These are phyloP conservation scores for Cyclocybe aegerita DNA, from an alignment of 768 basidiomycete species.

Conservation along the genomic window DNA sequence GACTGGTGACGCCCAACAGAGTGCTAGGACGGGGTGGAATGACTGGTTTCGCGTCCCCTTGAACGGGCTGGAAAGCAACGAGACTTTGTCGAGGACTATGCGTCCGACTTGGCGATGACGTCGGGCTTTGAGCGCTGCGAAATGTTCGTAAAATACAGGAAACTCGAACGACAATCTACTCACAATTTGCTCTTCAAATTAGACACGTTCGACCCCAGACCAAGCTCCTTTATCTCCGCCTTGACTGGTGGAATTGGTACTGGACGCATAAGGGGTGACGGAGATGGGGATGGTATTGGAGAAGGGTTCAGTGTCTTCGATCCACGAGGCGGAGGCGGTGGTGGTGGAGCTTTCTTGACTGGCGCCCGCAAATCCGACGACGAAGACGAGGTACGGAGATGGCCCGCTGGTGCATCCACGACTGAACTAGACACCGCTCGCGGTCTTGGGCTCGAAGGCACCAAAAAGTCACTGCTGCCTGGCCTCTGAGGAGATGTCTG, in stretches of 20 bases:
- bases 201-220: constrained; percentile 13
- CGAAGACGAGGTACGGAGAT: constrained; percentile 48
- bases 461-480: constrained; percentile 20
- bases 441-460: constrained; percentile 37
- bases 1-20: too few species aligned
- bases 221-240: constrained; percentile 11
- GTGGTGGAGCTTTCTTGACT: constrained; percentile 54
- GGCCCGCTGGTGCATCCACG: constrained; percentile 23
- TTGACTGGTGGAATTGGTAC: constrained; percentile 35
- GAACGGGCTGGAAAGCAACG: constrained; percentile 7
- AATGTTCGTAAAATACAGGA: not conserved
- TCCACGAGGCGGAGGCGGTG: constrained; percentile 51
- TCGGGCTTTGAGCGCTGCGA: constrained; percentile 10
- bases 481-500: constrained; percentile 23
- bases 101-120: constrained; percentile 10
- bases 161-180: constrained; percentile 7
- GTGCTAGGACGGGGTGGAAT: constrained; percentile 22
- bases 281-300: constrained; percentile 38
- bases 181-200: constrained; percentile 23
- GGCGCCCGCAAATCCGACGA: constrained; percentile 51
- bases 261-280: constrained; percentile 54
- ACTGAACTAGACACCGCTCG: constrained; percentile 36
- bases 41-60: constrained; percentile 21
- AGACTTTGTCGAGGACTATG: constrained; percentile 16
- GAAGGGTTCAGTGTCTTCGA: constrained; percentile 34